Evolutionary conservation across 108 stramenopile species (phyloP).

Genomic region (Nitzschia palea): DNA sequence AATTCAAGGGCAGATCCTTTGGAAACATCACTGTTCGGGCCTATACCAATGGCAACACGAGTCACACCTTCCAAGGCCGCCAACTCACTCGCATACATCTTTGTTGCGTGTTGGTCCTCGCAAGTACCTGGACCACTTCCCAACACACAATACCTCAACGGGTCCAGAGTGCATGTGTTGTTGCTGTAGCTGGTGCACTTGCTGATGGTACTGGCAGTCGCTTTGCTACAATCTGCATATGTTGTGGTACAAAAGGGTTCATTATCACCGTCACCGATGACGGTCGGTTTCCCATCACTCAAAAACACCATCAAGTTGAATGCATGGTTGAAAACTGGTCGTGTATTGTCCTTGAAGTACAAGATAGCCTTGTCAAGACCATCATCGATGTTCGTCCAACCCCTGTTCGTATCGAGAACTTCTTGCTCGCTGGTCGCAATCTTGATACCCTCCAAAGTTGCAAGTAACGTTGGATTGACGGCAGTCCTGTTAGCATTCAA

Average conservation of each 20-base stretch:
- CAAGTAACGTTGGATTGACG: slow-evolving; percentile 3
- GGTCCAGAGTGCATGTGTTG: neutral
- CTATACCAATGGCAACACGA: slow-evolving; percentile 39
- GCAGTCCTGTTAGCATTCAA: neutral
- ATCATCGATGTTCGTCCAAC: slow-evolving; percentile 43
- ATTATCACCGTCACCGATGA: slow-evolving; percentile 36
- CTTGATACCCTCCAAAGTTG: neutral
- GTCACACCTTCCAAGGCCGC: slow-evolving; percentile 12
- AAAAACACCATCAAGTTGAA: slow-evolving; percentile 39
- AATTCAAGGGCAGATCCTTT: slow-evolving; percentile 17
- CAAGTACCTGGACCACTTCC: neutral
- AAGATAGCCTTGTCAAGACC: slow-evolving; percentile 27
- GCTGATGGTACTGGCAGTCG: neutral
- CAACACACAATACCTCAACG: slow-evolving; percentile 17
- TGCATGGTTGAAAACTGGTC: neutral
- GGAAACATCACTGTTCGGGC: slow-evolving; percentile 15
- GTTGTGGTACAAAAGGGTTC: slow-evolving; percentile 12
- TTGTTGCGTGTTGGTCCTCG: neutral
- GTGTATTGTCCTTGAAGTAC: slow-evolving; percentile 21
- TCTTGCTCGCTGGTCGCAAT: neutral
- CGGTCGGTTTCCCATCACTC: slow-evolving; percentile 37
- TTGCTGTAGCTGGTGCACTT: neutral
- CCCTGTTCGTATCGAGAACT: slow-evolving; percentile 9
- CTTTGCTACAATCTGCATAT: neutral
- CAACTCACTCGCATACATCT: slow-evolving; percentile 24